Percentiles rank a stretch among this genome's conserved stretches.
phyloP scores from a whole-genome alignment of 495 filamentous ascomycete species.

The Tuber microsphaerosporum region DNA sequence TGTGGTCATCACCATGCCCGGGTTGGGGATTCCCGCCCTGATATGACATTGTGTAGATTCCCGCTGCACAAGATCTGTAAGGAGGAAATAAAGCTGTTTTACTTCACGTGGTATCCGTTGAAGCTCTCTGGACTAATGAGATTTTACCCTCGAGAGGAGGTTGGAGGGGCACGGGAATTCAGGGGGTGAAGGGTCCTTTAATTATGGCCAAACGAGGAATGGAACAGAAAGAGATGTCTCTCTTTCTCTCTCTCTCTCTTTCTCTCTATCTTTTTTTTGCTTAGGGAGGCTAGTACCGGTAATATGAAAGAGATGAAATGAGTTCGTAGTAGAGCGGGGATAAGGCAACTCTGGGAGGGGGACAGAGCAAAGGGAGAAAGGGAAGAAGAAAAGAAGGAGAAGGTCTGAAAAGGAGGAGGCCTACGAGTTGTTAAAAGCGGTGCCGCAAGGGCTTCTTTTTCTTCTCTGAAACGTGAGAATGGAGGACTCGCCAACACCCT shows the following conservation, averaged over 20 bases:
- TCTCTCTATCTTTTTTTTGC: constrained; percentile 8
- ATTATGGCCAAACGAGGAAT: constrained; percentile 28
- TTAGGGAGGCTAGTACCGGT: constrained; percentile 19
- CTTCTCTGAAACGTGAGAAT: not conserved
- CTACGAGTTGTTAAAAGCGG: constrained; percentile 34
- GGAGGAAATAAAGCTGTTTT: constrained; percentile 16
- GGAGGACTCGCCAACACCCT: not conserved
- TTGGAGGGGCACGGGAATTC: constrained; percentile 18
- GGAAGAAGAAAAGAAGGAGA: constrained; percentile 32
- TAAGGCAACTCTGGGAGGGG: constrained; percentile 29
- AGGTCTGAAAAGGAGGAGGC: constrained; percentile 21
- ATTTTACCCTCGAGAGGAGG: constrained; percentile 17
- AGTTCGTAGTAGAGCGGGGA: constrained; percentile 5
- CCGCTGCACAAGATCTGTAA: constrained; percentile 30
- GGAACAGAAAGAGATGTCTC: constrained; percentile 25
- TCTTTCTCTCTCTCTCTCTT: constrained; percentile 12
- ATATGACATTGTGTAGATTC: constrained; percentile 39
- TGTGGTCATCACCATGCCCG: constrained; percentile 35
- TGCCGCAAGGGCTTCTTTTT: not conserved
- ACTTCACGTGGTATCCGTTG: constrained; percentile 22
- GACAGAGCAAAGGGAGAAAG: constrained; percentile 27
- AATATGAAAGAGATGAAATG: constrained; percentile 26
- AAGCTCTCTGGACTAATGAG: constrained; percentile 9
- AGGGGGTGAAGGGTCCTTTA: constrained; percentile 23
- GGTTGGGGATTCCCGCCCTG: constrained; percentile 38